Evolutionary conservation across 202 grass and related monocot species (phyloP).

Genomic region (Digitaria exilis): DNA sequence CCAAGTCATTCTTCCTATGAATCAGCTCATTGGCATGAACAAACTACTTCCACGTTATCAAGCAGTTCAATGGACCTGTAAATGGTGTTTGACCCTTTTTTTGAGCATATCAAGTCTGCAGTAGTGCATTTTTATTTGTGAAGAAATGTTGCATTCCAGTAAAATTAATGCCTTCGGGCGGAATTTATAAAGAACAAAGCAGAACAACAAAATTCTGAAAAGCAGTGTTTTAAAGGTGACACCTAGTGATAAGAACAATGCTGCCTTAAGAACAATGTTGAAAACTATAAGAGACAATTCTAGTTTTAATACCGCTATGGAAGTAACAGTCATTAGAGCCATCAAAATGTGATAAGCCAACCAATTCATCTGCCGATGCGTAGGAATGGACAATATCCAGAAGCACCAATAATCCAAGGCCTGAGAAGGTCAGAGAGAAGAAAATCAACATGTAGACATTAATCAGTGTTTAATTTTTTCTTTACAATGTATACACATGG

Average conservation of each 20-base stretch:
- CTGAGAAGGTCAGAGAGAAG: conserved; percentile 43
- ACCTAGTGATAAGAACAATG: background rate
- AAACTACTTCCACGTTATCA: background rate
- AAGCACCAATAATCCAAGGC: conserved; percentile 81
- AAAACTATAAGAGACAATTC: background rate
- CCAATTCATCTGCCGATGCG: conserved; percentile 87
- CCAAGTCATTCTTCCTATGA: no score
- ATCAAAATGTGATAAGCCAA: conserved; percentile 94
- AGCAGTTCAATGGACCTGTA: background rate
- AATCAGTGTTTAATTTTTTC: conserved; percentile 22
- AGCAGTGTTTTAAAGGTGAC: no score
- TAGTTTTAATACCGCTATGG: conserved; percentile 63
- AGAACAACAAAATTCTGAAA: conserved; percentile 9
- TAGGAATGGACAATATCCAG: conserved; percentile 97
- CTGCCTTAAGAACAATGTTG: background rate
- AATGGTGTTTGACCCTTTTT: background rate
- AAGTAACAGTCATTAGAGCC: conserved; percentile 97
- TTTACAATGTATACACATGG: conserved; percentile 17
- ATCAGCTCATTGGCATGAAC: background rate
- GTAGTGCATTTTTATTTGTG: background rate
- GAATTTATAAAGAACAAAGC: conserved; percentile 14
- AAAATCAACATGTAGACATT: conserved; percentile 34
- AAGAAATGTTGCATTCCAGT: conserved; percentile 6
- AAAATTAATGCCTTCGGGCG: no score
- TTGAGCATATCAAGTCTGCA: background rate